Evolutionary conservation across 2,329 filamentous ascomycete species (phyloP), one percentile per base, ranked within the genome.

Genomic region (Chaetomiaceae sp.): DNA sequence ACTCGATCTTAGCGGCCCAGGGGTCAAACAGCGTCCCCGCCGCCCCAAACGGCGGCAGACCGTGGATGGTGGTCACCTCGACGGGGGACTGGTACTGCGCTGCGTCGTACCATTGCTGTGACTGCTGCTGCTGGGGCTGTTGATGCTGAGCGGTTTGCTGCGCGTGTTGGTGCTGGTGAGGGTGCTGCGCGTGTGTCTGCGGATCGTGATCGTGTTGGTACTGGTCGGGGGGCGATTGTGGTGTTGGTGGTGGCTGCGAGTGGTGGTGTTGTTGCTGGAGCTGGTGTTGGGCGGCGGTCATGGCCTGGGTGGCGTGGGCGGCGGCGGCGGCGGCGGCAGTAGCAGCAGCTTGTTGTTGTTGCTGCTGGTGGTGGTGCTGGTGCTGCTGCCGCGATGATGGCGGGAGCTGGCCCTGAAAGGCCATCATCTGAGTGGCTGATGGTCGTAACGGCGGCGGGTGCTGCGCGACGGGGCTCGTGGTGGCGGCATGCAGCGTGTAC

Each of bases 1-100:
- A 82, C 59, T 83, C 81, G 22, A 80, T 68, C 69, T 84, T 84
- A 38, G 74, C 72, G 14, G 63, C 68, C 74, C 80, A 84, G 1
- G 77, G 68, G 58, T 80, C 77, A 58, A 78, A 79, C 15, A 27
- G 5, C 25, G 79, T 70, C n/a, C 69, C 71, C 12, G 69, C 71
- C n/a, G 75, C 69, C 6, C 73, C 73, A 54, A 76, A 82, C 6
- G 74, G 68, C 12, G 77, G 61, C 57, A 77, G 74, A 17, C 78
- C 74, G n/a, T n/a, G n/a, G 49, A 82, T 80, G 43, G 75, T 78
- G 40, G 76, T 67, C 39, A 83, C 77, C 63, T 80, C 80, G n/a
- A 81, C 76, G 0, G 79, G 80, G 11, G 78, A 63, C 61, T 83
- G 79, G 61, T 82, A 84, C 29, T 76, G 72, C 4, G 74, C 66